These are phyloP conservation scores for Penicillium paneum DNA, from an alignment of 2,329 filamentous ascomycete genomes.

Conservation along the genomic window DNA sequence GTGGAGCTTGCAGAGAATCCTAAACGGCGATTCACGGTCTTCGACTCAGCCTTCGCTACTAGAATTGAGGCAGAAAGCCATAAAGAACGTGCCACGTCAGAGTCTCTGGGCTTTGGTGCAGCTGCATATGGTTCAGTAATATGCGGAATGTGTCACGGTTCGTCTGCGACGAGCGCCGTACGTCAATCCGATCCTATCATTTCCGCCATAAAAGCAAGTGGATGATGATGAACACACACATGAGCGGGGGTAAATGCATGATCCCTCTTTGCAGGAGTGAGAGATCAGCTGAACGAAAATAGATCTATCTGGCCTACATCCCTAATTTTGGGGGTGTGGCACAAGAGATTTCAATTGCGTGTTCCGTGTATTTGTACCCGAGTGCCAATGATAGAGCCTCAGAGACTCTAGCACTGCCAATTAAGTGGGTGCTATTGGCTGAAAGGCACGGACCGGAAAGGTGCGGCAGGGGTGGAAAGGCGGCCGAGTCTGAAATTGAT, in stretches of 20 bases:
- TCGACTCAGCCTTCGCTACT: conserved; percentile 25
- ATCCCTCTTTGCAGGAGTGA: conserved; percentile 40
- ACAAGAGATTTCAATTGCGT: conserved; percentile 21
- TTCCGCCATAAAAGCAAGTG: conserved; percentile 24
- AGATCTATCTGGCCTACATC: conserved; percentile 22
- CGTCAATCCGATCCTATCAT: conserved; percentile 34
- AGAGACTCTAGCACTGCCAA: conserved; percentile 35
- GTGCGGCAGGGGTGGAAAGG: conserved; percentile 26
- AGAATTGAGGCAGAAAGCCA: conserved; percentile 30
- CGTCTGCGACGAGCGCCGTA: conserved; percentile 32
- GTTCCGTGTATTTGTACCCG: conserved; percentile 21
- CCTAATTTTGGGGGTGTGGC: conserved; percentile 15
- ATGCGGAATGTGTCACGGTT: conserved; percentile 35
- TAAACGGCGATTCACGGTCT: conserved; percentile 23
- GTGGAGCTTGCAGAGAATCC: conserved; percentile 15
- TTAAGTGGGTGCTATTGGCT: conserved; percentile 26
- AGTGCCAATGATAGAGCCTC: conserved; percentile 32
- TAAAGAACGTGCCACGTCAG: conserved; percentile 42
- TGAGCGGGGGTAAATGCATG: conserved; percentile 37
- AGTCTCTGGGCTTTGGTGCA: conserved; percentile 39
- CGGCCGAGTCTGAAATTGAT: conserved; percentile 16
- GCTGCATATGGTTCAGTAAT: conserved; percentile 37
- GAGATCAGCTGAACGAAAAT: conserved; percentile 43
- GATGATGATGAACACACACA: conserved; percentile 35
- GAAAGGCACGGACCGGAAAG: conserved; percentile 28